Evolutionary conservation across 352 stramenopile genomes (phyloP), one percentile per base, ranked within the genome.

Genomic region (Phytophthora capsici): DNA sequence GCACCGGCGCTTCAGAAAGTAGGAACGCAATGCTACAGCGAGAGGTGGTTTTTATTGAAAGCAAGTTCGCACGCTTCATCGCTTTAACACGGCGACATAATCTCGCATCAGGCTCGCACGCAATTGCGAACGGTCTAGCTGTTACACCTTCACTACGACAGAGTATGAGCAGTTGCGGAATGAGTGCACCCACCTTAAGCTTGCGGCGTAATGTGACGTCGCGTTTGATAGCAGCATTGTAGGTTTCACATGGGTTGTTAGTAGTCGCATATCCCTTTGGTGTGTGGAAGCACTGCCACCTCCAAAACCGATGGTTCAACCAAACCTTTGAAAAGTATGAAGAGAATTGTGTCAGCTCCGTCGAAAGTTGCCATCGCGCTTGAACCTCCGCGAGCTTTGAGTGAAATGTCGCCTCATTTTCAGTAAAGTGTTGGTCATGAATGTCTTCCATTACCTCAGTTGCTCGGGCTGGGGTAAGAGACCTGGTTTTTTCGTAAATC

Each of bases 171-270:
- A 30, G 9, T 7, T 30, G 26, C 6, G 26, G 26, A 30, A 30
- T 30, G 6, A 30, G 9, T 30, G 26, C 26, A 5, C 26, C 26
- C 6, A 30, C 26, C 26, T 30, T 30, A 1, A 30, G 2, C 4
- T 30, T 30, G 6, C 5, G 6, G 26, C 0, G 26, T 1, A 30
- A 1, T 10, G 66, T 66, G 38, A 70, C 68, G 8, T 71, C 57
- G 5, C 57, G 40, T 34, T 80, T 77, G 20, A 80, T 54, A 1
- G 25, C 32, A 3, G 44, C 26, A 37, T 77, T 80, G 44, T 65
- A 79, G 2, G 66, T 49, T 12, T 78, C 66, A 4, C 63, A 57
- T 0, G 70, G 70, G 28, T 75, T 71, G 45, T 75, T 78, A 23
- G 37, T 19, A 8, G 37, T 44, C 13, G 37, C 37, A 44, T 22